Conservation (phyloP, 371 early-diverging fungal genomes). For the Actinomortierella ambigua region DNA sequence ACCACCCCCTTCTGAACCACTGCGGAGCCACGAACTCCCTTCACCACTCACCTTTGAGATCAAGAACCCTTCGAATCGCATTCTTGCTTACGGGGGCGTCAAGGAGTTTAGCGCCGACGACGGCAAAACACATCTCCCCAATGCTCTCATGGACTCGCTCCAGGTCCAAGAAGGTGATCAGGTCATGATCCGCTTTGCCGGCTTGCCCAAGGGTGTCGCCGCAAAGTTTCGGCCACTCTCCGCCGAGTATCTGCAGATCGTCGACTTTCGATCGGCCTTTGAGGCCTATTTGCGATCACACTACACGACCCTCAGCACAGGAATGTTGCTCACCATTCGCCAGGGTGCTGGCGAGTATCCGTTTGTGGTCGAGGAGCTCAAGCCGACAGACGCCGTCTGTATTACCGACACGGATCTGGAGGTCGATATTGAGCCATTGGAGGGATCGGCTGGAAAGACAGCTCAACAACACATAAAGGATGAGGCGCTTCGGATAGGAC, state of each 20-base stretch:
- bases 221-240: conserved; percentile 70
- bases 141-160: conserved; percentile 59
- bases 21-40: conserved; percentile 49
- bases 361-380: conserved; percentile 72
- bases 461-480: conserved; percentile 5
- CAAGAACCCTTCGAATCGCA: conserved; percentile 53
- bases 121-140: conserved; percentile 59
- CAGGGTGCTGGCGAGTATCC: conserved; percentile 57
- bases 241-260: conserved; percentile 61
- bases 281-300: conserved; percentile 78
- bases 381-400: conserved; percentile 69
- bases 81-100: conserved; percentile 70
- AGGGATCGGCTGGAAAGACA: conserved; percentile 2
- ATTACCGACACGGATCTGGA: conserved; percentile 86
- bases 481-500: conserved; percentile 23
- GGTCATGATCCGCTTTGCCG: conserved; percentile 54
- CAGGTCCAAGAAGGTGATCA: conserved; percentile 49
- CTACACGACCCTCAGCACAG: conserved; percentile 74
- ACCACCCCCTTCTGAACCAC: conserved; percentile 1
- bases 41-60: conserved; percentile 76
- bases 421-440: conserved; percentile 74
- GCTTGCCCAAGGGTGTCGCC: conserved; percentile 74
- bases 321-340: conserved; percentile 66
- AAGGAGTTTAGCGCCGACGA: conserved; percentile 75
- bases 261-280: conserved; percentile 72